Base-by-base conservation (phyloP, 148 eudicot species). In the Drosera capensis region DNA sequence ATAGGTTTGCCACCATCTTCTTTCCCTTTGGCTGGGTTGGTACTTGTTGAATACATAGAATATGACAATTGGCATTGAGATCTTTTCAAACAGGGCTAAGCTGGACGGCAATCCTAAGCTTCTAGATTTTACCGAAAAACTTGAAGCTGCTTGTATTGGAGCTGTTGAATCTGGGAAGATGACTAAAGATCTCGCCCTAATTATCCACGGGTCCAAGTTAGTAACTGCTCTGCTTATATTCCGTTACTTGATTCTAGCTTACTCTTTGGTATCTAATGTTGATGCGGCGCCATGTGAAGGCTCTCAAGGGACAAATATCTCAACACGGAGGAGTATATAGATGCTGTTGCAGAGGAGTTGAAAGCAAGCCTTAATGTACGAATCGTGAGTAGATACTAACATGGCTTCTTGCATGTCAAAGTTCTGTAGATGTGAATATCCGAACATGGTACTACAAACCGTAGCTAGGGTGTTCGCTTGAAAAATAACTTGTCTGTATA, bases 141-240 rank as follows among this genome's bases (percentile, higher is more conserved):
- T 88, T 34, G 96, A 88, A 72, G 80, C 82, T 43, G 90, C 94
- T 51, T 88, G 94, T 65, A 55, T 88, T 46, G 92, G 71, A 52
- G 51, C 73, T 22, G 96, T 88, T 11, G 96, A 83, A 57, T 70
- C 82, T 31, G 96, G 92, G 40, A 83, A 88, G 66, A 88, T 88
- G 94, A 88, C 96, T 47, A 88, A 88, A 74, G 96, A 88, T 71
- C 96, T 88, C 60, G 96, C 96, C 20, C 68, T 88, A 39, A 53
- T 83, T 19, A 77, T 66, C 54, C 94, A 82, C 65, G 96, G 94
- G 54, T 49, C 96, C 48, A 82, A 82, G 90, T 87, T 14, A 31
- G 36, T 40, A 25, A 2, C n/a, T 38, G 11, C 16, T 1, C 14
- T 9, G 0, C 25, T 0, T 23, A 1, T 8, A 46, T 5, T n/a